Percentiles rank a stretch among this genome's conserved stretches.
Conservation (phyloP, 2,329 filamentous ascomycete genomes). For the Talaromyces sp. region DNA sequence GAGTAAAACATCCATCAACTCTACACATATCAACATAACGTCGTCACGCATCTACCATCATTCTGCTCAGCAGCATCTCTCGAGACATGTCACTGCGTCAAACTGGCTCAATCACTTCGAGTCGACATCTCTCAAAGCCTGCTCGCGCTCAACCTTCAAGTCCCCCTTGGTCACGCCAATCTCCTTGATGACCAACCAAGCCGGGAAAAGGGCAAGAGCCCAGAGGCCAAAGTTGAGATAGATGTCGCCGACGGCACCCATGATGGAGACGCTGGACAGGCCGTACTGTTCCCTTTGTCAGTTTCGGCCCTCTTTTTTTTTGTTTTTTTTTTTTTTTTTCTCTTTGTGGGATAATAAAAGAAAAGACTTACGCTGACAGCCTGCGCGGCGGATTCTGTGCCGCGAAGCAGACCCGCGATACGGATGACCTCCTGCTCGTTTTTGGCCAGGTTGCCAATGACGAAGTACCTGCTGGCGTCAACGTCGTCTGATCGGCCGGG, state of each 20-base stretch:
- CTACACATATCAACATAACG: background rate
- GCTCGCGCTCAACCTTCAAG: constrained; percentile 29
- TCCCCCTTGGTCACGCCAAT: constrained; percentile 45
- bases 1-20: background rate
- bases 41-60: background rate
- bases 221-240: constrained; percentile 70
- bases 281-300: constrained; percentile 51
- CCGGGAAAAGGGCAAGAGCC: constrained; percentile 60
- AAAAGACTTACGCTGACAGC: constrained; percentile 55
- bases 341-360: background rate
- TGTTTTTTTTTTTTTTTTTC: background rate
- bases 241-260: constrained; percentile 62
- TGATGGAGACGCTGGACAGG: constrained; percentile 57
- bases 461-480: constrained; percentile 71
- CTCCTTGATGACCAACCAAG: constrained; percentile 62
- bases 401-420: constrained; percentile 64
- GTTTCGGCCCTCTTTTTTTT: background rate
- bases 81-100: background rate
- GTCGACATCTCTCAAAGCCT: constrained; percentile 4
- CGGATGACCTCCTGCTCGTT: constrained; percentile 63
- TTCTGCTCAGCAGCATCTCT: background rate
- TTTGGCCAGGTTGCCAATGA: constrained; percentile 62
- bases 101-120: background rate
- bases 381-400: constrained; percentile 69
- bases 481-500: too few species aligned